Percentiles rank a stretch among this genome's conserved stretches.
Evolutionary conservation across 2,329 filamentous ascomycete species (phyloP).

Genomic region (Anthostomella pinea): DNA sequence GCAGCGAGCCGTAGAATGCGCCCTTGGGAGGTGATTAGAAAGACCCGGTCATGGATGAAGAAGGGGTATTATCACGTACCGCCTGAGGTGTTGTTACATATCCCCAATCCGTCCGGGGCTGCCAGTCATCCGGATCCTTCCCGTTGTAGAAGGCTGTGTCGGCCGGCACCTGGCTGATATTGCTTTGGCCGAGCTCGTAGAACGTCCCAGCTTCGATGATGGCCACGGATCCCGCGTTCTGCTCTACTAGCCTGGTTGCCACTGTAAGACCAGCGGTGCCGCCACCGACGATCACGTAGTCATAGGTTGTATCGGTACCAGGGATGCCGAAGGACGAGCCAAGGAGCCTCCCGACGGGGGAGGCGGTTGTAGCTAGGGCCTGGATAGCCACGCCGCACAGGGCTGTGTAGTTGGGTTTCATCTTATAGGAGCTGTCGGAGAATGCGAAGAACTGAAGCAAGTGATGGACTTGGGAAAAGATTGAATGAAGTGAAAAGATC

Average conservation of each 20-base stretch:
- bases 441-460: too few species aligned
- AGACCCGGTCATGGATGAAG: too few species aligned
- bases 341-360: too few species aligned
- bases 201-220: conserved; percentile 38
- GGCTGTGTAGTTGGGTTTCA: too few species aligned
- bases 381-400: too few species aligned
- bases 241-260: conserved; percentile 30
- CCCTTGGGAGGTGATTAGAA: conserved; percentile 9
- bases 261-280: conserved; percentile 37
- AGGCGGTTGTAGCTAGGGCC: too few species aligned
- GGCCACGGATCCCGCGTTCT: conserved; percentile 34
- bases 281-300: conserved; percentile 33
- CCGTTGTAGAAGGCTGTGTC: conserved; percentile 12
- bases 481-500: too few species aligned
- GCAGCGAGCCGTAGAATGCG: conserved; percentile 9
- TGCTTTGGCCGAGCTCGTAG: conserved; percentile 26
- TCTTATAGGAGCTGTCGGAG: too few species aligned
- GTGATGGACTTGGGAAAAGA: too few species aligned
- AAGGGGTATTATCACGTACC: conserved; percentile 11
- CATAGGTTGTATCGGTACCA: neutral
- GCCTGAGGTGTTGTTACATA: conserved; percentile 23
- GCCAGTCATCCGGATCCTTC: conserved; percentile 7
- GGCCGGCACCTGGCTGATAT: conserved; percentile 15
- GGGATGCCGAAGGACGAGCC: neutral
- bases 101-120: conserved; percentile 24